These are phyloP conservation scores for Kregervanrija fluxuum DNA, from an alignment of 805 yeast genomes.

Conservation along the genomic window DNA sequence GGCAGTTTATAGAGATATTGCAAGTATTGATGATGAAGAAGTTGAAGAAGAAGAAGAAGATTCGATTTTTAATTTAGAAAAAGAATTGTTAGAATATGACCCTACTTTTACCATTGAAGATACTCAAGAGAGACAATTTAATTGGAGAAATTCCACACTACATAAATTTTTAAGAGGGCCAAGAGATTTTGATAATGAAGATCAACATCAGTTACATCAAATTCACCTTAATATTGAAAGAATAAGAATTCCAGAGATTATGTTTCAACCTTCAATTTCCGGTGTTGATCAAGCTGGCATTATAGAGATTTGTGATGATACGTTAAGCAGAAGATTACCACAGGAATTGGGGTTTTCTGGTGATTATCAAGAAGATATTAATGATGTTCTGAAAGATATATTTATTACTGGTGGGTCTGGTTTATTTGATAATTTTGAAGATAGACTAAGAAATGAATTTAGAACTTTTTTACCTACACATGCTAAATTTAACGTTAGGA, in stretches of 20 bases:
- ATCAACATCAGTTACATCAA: constrained; percentile 82
- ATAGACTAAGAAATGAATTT: constrained; percentile 65
- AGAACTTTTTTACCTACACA: constrained; percentile 64
- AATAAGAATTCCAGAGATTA: constrained; percentile 83
- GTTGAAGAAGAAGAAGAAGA: constrained; percentile 68
- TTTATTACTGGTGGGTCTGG: constrained; percentile 86
- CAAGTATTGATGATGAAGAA: constrained; percentile 70
- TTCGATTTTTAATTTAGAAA: constrained; percentile 56
- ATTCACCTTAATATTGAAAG: constrained; percentile 87
- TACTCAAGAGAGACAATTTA: constrained; percentile 70
- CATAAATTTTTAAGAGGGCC: constrained; percentile 91
- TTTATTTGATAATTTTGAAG: constrained; percentile 53
- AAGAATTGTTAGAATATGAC: constrained; percentile 70
- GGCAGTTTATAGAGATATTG: constrained; percentile 81
- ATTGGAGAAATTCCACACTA: constrained; percentile 74
- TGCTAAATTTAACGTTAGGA: constrained; percentile 50
- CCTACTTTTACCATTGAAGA: constrained; percentile 83
- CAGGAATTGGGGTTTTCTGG: constrained; percentile 45
- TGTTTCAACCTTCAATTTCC: constrained; percentile 89
- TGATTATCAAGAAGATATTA: constrained; percentile 30
- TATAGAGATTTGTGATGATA: constrained; percentile 65
- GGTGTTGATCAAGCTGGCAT: constrained; percentile 96
- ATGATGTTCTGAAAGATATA: constrained; percentile 51
- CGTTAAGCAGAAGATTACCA: constrained; percentile 53
- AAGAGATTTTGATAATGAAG: constrained; percentile 73